A percentile compares a stretch with the other conserved stretches of the same genome.
Evolutionary conservation across 1,284 basidiomycete genomes (phyloP).

Genomic region (Naganishia cerealis): DNA sequence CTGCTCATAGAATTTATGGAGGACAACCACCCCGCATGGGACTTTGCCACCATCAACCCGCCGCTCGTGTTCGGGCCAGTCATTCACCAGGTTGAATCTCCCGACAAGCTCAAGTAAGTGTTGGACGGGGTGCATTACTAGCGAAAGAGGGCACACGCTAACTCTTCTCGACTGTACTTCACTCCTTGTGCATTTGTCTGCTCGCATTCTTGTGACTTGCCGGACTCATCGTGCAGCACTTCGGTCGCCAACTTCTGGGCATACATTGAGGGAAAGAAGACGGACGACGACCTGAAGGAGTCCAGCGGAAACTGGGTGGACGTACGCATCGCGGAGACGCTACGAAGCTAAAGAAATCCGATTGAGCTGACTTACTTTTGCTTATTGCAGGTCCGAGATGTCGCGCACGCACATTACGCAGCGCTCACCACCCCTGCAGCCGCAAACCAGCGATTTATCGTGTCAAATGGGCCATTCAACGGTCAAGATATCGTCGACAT

Average conservation of each 20-base stretch:
- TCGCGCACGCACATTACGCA: slow-evolving; percentile 62
- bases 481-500: slow-evolving; percentile 43
- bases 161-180: background rate
- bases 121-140: background rate
- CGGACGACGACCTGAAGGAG: slow-evolving; percentile 48
- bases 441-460: slow-evolving; percentile 63
- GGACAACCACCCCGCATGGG: slow-evolving; percentile 61
- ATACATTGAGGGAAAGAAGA: slow-evolving; percentile 53
- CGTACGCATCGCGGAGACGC: slow-evolving; percentile 56
- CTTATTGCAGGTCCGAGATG: slow-evolving; percentile 34
- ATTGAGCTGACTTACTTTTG: background rate
- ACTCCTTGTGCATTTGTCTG: background rate
- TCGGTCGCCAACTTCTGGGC: slow-evolving; percentile 48
- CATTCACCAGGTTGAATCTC: slow-evolving; percentile 59
- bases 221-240: background rate
- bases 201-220: background rate
- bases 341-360: background rate
- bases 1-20: slow-evolving; percentile 58
- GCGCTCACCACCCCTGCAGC: slow-evolving; percentile 63
- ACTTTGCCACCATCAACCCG: slow-evolving; percentile 62
- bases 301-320: slow-evolving; percentile 60
- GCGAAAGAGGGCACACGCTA: background rate
- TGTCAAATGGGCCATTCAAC: slow-evolving; percentile 51
- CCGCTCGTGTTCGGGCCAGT: slow-evolving; percentile 57
- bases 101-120: slow-evolving; percentile 58